Conservation (phyloP, 192 early-diverging fungal species). For the Funneliformis mosseae region DNA sequence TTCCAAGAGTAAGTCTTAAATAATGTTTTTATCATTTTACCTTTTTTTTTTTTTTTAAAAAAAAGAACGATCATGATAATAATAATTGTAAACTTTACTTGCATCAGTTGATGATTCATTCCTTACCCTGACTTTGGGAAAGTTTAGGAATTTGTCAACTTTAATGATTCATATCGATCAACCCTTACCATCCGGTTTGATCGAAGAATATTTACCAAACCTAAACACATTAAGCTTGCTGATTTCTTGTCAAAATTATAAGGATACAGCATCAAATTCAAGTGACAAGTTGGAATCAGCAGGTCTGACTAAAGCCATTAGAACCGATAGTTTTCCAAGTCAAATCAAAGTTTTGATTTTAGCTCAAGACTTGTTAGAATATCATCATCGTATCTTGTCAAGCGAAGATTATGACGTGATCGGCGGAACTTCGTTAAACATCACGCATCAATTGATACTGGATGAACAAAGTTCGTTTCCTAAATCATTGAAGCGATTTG, state of each 20-base stretch:
- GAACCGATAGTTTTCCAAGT: not conserved
- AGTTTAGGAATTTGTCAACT: not conserved
- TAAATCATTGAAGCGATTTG: not conserved
- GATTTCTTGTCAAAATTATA: not conserved
- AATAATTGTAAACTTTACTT: not conserved
- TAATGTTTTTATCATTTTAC: not conserved
- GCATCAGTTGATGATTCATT: not conserved
- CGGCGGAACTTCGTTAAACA: not conserved
- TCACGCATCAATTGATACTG: not conserved
- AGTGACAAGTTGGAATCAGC: not conserved
- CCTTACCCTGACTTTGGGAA: not conserved
- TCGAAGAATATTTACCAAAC: not conserved
- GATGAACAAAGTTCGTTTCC: not conserved
- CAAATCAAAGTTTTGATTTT: not conserved
- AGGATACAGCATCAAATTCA: not conserved
- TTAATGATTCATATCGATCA: not conserved
- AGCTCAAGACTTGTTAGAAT: too few relatives aligned
- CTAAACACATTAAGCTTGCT: not conserved
- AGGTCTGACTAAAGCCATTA: not conserved
- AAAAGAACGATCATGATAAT: too few relatives aligned
- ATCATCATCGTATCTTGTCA: not conserved
- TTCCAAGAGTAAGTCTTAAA: not conserved
- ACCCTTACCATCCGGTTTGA: not conserved
- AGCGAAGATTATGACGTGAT: not conserved
- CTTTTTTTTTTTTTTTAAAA: not conserved